Evolutionary conservation across 306 rosid species (phyloP), one percentile per base, ranked within the genome.

Genomic region (Lupinus albus): DNA sequence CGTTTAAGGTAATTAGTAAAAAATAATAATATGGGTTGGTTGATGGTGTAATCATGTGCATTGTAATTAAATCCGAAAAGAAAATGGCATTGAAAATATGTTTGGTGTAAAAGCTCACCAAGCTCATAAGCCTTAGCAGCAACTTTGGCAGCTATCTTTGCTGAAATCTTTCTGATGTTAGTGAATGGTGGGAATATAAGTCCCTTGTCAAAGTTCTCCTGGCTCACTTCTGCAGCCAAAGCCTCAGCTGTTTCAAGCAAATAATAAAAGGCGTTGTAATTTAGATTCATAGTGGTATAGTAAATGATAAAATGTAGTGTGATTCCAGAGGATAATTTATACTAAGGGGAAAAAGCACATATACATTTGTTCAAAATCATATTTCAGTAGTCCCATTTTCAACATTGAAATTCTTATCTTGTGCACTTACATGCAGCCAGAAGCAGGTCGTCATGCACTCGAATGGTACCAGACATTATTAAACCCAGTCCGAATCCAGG

Each of bases 41-140:
- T 25, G 30, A 25, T 25, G 30, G 30, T 25, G 30, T 25, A 25
- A 25, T 25, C 30, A 25, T 25, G 30, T 25, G 30, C 30, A 25
- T 25, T 25, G 30, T 25, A 25, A 25, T 2, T 25, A 25, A 25
- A 25, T 25, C 4, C 30, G 30, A 25, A 25, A 25, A 25, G 1
- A 25, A 25, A 25, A 25, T n/a, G 30, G 30, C 30, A 3, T 25
- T 25, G 30, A 25, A 25, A 25, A 25, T 25, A 25, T 25, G 30
- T 25, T 25, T 3, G 4, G 4, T 25, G 16, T 11, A 49, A 12
- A 14, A 38, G 35, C 84, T 73, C 12, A 89, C 98, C 96, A 35
- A 92, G 95, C 75, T 92, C 98, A 78, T 89, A 92, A 35, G 98
- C 87, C 79, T 89, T 92, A 35, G 91, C 91, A 77, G 99, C 99